Conservation (phyloP, 139 green algal genomes). For the Asterochloris sp. region DNA sequence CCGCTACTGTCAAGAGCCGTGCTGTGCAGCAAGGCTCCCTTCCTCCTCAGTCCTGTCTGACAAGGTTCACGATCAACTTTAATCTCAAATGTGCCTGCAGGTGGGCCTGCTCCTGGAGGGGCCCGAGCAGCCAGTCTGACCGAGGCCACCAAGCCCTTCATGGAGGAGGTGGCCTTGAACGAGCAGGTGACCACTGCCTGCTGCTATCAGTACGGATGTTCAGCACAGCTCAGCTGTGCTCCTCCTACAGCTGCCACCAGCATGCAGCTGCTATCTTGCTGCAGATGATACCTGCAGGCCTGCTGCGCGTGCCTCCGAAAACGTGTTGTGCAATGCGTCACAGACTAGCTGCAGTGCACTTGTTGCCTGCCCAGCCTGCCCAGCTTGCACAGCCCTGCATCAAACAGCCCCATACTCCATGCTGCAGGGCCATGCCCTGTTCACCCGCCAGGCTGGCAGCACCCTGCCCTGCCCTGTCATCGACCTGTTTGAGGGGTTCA, state of each 20-base stretch:
- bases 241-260: no score
- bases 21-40: no score
- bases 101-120: conserved; percentile 24
- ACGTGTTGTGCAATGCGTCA: no score
- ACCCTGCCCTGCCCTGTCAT: conserved; percentile 19
- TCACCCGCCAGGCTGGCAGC: conserved; percentile 23
- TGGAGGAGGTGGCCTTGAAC: conserved; percentile 32
- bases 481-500: conserved; percentile 29
- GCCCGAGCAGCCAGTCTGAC: conserved; percentile 30
- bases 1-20: no score
- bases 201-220: no score
- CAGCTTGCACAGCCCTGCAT: not conserved
- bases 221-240: no score
- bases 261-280: not conserved
- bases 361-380: not conserved
- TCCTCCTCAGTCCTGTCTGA: no score
- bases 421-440: conserved; percentile 28
- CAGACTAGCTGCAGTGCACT: not conserved
- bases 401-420: not conserved
- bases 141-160: conserved; percentile 16
- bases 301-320: no score
- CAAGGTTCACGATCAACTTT: not conserved
- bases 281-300: not conserved
- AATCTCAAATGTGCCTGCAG: not conserved
- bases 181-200: conserved; percentile 17